phyloP scores from a whole-genome alignment of 176 grass and related monocot genomes.

The Puya raimondii region DNA sequence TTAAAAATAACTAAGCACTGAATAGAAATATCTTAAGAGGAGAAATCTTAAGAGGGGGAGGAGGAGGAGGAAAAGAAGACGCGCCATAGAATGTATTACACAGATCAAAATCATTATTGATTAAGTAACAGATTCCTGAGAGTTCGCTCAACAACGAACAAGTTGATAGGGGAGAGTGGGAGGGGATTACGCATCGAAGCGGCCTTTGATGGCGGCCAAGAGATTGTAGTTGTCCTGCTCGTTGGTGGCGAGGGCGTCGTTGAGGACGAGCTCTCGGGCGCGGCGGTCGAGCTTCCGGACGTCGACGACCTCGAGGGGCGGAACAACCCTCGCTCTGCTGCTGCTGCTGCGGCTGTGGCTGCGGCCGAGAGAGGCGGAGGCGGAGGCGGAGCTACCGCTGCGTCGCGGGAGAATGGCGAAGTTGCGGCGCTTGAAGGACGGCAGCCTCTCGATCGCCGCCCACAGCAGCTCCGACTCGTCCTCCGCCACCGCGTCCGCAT shows the following conservation, averaged over 20 bases:
- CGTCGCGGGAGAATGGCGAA: constrained; percentile 32
- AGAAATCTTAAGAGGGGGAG: too few species aligned
- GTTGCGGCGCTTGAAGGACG: constrained; percentile 33
- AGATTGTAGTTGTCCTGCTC: constrained; percentile 53
- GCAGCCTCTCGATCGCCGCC: constrained; percentile 45
- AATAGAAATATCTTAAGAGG: too few species aligned
- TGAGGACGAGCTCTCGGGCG: constrained; percentile 34
- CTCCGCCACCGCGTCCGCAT: constrained; percentile 10
- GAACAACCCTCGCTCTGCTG: not conserved
- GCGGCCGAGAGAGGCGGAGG: not conserved
- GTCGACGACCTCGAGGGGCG: constrained; percentile 31
- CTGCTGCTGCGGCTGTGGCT: not conserved
- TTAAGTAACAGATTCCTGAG: too few species aligned
- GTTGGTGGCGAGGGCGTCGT: constrained; percentile 42
- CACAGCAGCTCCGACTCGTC: constrained; percentile 52
- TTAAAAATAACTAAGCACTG: too few species aligned
- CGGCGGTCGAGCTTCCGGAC: constrained; percentile 37
- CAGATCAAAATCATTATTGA: too few species aligned
- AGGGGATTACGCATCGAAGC: constrained; percentile 37
- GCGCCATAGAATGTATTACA: too few species aligned
- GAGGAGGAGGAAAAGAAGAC: too few species aligned
- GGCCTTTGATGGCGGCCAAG: constrained; percentile 40
- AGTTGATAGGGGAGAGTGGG: not conserved
- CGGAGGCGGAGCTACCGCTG: not conserved
- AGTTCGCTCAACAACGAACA: not conserved